Evolutionary conservation across 2,329 filamentous ascomycete species (phyloP).

Genomic region (Diaporthe sp.): DNA sequence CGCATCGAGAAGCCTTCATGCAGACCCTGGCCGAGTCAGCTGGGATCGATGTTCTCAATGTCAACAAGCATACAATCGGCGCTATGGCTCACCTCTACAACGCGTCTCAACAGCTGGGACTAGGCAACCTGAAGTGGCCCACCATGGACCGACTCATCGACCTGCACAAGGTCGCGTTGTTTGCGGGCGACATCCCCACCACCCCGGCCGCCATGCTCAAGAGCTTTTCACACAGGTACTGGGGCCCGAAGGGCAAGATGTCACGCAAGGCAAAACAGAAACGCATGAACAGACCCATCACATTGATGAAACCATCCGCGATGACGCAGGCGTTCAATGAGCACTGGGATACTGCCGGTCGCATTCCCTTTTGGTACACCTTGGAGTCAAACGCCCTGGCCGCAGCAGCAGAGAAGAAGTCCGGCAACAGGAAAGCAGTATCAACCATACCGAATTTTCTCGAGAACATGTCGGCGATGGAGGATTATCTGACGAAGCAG

Average conservation of each 20-base stretch:
- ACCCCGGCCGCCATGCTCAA: not conserved
- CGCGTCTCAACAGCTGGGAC: not conserved
- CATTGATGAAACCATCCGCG: not conserved
- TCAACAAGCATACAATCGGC: not conserved
- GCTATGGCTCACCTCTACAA: constrained; percentile 12
- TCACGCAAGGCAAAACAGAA: not conserved
- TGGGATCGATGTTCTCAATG: not conserved
- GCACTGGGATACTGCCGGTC: not conserved
- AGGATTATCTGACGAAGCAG: not conserved
- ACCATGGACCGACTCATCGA: not conserved
- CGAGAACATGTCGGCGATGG: not conserved
- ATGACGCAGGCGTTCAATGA: not conserved
- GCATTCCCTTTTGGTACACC: not conserved
- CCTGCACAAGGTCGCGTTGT: not conserved
- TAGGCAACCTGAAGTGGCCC: not conserved
- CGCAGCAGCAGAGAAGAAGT: not conserved
- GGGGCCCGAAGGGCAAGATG: not conserved
- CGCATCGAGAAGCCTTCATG: not conserved
- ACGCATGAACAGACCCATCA: not conserved
- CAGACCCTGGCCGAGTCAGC: not conserved
- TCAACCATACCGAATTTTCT: not conserved
- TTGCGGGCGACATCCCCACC: not conserved
- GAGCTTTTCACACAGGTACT: not conserved
- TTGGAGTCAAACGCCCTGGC: not conserved
- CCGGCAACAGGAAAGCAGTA: accelerated